These are phyloP conservation scores for Funneliformis caledonium DNA, from an alignment of 371 early-diverging fungal genomes.

Conservation along the genomic window DNA sequence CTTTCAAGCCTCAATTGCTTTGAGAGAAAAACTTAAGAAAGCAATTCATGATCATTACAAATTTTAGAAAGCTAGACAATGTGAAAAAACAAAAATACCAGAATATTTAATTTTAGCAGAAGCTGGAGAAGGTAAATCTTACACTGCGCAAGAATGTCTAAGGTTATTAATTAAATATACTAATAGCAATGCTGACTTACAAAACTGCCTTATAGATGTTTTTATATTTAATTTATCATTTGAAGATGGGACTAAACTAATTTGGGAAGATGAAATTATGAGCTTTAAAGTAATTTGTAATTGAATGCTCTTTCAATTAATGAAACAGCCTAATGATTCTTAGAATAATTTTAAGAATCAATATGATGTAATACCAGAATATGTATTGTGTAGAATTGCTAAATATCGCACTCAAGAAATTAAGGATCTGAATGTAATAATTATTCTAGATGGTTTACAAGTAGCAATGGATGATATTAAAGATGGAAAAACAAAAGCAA, in stretches of 20 bases:
- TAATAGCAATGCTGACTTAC: background rate
- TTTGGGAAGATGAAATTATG: background rate
- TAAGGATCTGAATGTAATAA: background rate
- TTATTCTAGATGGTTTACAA: slow-evolving; percentile 10
- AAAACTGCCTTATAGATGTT: background rate
- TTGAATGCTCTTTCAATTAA: background rate
- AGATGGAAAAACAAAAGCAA: background rate
- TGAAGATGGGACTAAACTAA: slow-evolving; percentile 19
- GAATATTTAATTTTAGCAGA: slow-evolving; percentile 20
- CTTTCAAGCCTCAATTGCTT: slow-evolving; percentile 25
- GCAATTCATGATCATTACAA: background rate
- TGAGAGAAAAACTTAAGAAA: slow-evolving; percentile 4
- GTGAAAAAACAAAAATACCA: slow-evolving; percentile 12
- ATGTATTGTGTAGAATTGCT: background rate
- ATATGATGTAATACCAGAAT: background rate
- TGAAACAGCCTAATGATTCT: background rate
- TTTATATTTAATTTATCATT: slow-evolving; percentile 25
- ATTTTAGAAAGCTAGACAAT: background rate
- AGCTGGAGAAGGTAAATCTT: slow-evolving; percentile 24
- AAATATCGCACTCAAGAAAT: background rate
- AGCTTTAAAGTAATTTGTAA: background rate
- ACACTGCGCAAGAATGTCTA: background rate
- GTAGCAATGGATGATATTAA: background rate
- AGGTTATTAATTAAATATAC: slow-evolving; percentile 18
- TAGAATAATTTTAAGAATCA: background rate